Evolutionary conservation across 2,329 filamentous ascomycete genomes (phyloP).

Genomic region (Epichloe aotearoae): DNA sequence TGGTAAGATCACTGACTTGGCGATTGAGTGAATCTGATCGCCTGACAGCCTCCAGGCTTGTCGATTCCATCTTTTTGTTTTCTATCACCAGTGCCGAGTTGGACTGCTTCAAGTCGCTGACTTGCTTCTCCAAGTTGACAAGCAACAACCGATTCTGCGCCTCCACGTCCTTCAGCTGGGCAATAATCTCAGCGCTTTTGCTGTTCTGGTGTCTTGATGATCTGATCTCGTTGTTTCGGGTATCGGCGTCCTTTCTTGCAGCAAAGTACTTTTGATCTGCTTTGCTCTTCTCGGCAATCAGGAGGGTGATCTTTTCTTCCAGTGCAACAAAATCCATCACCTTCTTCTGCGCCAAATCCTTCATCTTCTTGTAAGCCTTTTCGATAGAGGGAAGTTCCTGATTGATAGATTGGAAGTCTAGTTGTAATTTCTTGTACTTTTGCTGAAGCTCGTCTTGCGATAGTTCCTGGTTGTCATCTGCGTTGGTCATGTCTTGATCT

Average conservation of each 20-base stretch:
- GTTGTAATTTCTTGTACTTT: slow-evolving; percentile 62
- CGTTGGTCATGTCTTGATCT: slow-evolving; percentile 31
- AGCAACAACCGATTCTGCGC: slow-evolving; percentile 61
- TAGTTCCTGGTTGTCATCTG: slow-evolving; percentile 41
- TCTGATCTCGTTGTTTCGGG: slow-evolving; percentile 66
- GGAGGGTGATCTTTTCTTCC: slow-evolving; percentile 63
- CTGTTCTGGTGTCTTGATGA: slow-evolving; percentile 68
- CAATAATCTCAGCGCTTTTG: slow-evolving; percentile 87
- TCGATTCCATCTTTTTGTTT: slow-evolving; percentile 61
- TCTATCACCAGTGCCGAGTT: slow-evolving; percentile 59
- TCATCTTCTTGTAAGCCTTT: slow-evolving; percentile 79
- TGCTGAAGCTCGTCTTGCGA: slow-evolving; percentile 57
- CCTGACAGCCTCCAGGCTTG: slow-evolving; percentile 55
- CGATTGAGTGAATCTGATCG: slow-evolving; percentile 58
- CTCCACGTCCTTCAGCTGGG: slow-evolving; percentile 85
- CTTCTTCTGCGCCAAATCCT: slow-evolving; percentile 74
- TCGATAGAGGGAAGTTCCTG: slow-evolving; percentile 83
- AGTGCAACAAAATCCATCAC: slow-evolving; percentile 60
- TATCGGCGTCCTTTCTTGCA: slow-evolving; percentile 86
- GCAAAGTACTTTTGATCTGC: slow-evolving; percentile 97
- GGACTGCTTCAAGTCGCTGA: slow-evolving; percentile 68
- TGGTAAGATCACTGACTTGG: slow-evolving; percentile 66
- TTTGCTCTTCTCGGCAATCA: slow-evolving; percentile 83
- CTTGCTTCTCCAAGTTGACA: slow-evolving; percentile 80
- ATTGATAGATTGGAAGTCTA: slow-evolving; percentile 72